A percentile compares a stretch with the other conserved stretches of the same genome.
Conservation (phyloP, 148 eudicot species). For the Oxyria digyna region DNA sequence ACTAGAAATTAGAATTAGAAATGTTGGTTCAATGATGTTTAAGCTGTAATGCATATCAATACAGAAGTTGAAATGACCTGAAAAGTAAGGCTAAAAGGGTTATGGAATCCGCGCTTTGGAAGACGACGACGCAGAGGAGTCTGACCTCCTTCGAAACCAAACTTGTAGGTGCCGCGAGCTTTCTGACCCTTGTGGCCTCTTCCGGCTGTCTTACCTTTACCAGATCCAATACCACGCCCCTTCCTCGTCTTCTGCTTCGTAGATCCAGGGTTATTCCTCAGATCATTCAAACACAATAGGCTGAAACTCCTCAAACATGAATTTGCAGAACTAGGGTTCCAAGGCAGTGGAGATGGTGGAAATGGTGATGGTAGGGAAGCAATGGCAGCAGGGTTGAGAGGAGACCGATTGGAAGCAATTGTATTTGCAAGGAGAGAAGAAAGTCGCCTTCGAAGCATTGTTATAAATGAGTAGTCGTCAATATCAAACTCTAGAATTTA, state of each 20-base stretch:
- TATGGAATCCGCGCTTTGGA: conserved; percentile 82
- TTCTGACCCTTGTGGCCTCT: conserved; percentile 97
- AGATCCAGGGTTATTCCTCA: conserved; percentile 74
- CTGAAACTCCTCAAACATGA: no score
- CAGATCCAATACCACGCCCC: conserved; percentile 95
- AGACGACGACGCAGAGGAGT: conserved; percentile 70
- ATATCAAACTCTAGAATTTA: no score
- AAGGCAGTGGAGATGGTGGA: no score
- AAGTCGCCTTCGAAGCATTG: no score
- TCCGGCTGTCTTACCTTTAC: conserved; percentile 89
- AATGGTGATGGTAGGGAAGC: no score
- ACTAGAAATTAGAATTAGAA: neutral
- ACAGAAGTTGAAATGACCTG: conserved; percentile 28
- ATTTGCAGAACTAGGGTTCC: no score
- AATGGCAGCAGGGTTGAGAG: no score
- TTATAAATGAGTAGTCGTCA: no score
- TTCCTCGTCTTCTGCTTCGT: conserved; percentile 81
- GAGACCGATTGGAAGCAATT: no score
- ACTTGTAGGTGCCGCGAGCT: conserved; percentile 78
- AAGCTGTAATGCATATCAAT: no score
- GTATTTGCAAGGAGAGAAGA: no score
- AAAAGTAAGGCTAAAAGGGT: conserved; percentile 72
- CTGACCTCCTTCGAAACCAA: conserved; percentile 95
- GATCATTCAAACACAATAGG: conserved; percentile 78
- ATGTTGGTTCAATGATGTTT: no score